phyloP scores from a whole-genome alignment of 768 basidiomycete genomes.

The Mycena crocata region DNA sequence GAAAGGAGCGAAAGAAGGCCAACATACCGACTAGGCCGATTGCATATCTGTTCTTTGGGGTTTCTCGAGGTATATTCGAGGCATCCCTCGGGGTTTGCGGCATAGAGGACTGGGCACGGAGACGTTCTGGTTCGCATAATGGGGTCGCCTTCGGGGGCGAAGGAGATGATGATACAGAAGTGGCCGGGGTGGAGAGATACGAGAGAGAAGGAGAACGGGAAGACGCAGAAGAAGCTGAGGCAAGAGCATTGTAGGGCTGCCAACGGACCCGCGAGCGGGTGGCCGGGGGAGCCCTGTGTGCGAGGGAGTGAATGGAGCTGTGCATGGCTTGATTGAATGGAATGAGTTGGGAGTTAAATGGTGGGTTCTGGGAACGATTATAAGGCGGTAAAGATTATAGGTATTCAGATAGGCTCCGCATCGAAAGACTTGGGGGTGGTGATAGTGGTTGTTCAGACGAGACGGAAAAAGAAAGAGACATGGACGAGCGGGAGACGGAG shows the following conservation, averaged over 20 bases:
- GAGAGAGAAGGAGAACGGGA: conserved; percentile 54
- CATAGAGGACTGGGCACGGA: conserved; percentile 34
- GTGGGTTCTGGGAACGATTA: conserved; percentile 38
- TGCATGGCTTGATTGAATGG: conserved; percentile 42
- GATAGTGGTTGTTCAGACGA: conserved; percentile 30
- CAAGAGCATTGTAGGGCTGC: conserved; percentile 78
- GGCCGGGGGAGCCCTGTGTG: conserved; percentile 78
- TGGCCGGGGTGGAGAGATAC: conserved; percentile 70
- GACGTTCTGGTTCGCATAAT: conserved; percentile 47
- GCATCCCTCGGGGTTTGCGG: conserved; percentile 47
- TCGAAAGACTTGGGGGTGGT: conserved; percentile 42
- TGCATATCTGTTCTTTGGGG: conserved; percentile 73
- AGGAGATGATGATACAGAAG: conserved; percentile 62
- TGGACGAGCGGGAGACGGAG: conserved; percentile 39
- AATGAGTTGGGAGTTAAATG: conserved; percentile 37
- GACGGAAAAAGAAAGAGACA: conserved; percentile 36
- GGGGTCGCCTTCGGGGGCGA: conserved; percentile 48
- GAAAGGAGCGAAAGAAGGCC: conserved; percentile 11
- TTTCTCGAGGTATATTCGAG: conserved; percentile 43
- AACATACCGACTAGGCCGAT: conserved; percentile 77
- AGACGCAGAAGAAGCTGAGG: conserved; percentile 49
- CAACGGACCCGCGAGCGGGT: conserved; percentile 79
- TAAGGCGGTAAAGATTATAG: conserved; percentile 43
- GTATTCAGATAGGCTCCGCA: conserved; percentile 53
- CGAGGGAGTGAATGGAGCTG: conserved; percentile 54